phyloP scores from a whole-genome alignment of 2,329 filamentous ascomycete species.

The Colletotrichum neosansevieriae region DNA sequence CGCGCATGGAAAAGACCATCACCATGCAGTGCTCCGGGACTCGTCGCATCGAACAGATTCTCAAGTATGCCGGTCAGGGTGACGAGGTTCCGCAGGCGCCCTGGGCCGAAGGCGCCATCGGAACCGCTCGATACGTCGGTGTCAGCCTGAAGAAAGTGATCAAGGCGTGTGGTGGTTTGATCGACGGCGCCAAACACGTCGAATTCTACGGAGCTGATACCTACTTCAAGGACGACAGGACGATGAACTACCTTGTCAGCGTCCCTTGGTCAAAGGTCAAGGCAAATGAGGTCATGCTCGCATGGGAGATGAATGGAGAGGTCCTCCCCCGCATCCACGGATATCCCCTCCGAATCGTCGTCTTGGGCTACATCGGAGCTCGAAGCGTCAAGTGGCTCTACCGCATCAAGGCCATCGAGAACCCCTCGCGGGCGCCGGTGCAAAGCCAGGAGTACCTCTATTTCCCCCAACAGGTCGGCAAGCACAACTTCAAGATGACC shows the following conservation, averaged over 20 bases:
- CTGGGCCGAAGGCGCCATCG: slow-evolving; percentile 77
- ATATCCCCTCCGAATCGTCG: slow-evolving; percentile 71
- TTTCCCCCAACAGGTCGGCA: slow-evolving; percentile 76
- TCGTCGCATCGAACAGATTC: slow-evolving; percentile 76
- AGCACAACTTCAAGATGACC: slow-evolving; percentile 71
- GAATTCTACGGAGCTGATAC: slow-evolving; percentile 79
- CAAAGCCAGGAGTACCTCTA: slow-evolving; percentile 77
- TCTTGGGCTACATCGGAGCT: slow-evolving; percentile 76
- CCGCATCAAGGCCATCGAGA: slow-evolving; percentile 69
- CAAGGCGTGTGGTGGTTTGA: slow-evolving; percentile 75
- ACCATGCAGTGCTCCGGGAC: slow-evolving; percentile 78
- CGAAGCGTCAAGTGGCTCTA: slow-evolving; percentile 74
- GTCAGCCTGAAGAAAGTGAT: slow-evolving; percentile 77
- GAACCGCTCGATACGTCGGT: slow-evolving; percentile 72
- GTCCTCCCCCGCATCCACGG: slow-evolving; percentile 75
- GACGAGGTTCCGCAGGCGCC: slow-evolving; percentile 68
- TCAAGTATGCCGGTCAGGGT: slow-evolving; percentile 74
- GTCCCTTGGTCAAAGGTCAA: slow-evolving; percentile 78
- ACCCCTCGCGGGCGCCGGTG: slow-evolving; percentile 69
- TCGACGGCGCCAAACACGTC: slow-evolving; percentile 67
- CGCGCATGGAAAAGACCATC: slow-evolving; percentile 67
- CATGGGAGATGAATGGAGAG: slow-evolving; percentile 79
- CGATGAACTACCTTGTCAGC: slow-evolving; percentile 75
- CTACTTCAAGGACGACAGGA: slow-evolving; percentile 76
- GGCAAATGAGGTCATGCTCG: slow-evolving; percentile 73